phyloP scores from a whole-genome alignment of 2,329 filamentous ascomycete species.

The Arthrobotrys sphaeroides region DNA sequence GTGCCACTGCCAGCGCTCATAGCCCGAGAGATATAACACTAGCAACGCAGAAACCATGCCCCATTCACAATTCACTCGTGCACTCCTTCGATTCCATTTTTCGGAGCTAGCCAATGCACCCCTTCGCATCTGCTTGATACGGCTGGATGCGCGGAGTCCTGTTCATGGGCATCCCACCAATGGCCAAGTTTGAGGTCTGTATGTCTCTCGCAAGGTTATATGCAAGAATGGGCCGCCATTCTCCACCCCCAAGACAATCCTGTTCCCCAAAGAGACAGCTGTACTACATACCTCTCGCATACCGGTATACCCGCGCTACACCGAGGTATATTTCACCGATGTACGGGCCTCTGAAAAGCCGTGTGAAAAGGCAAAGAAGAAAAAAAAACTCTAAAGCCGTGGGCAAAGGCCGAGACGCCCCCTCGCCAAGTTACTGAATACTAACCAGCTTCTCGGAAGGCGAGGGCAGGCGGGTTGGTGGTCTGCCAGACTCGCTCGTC shows the following conservation, averaged over 20 bases:
- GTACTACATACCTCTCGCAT: slow-evolving; percentile 26
- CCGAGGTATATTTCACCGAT: slow-evolving; percentile 41
- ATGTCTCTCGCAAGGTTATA: slow-evolving; percentile 30
- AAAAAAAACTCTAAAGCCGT: slow-evolving; percentile 22
- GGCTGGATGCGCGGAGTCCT: slow-evolving; percentile 17
- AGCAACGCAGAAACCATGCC: slow-evolving; percentile 16
- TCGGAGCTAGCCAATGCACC: neutral
- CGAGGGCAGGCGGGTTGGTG: slow-evolving; percentile 14
- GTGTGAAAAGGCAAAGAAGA: slow-evolving; percentile 1
- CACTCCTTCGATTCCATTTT: too few relatives aligned
- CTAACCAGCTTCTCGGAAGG: slow-evolving; percentile 26
- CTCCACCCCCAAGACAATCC: slow-evolving; percentile 19
- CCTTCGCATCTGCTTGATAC: neutral
- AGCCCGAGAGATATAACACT: slow-evolving; percentile 23
- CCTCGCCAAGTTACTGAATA: slow-evolving; percentile 37
- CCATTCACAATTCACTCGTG: too few relatives aligned
- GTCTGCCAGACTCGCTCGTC: slow-evolving; percentile 8
- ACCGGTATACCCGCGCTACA: too few relatives aligned
- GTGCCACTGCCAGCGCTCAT: neutral
- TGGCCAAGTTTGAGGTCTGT: slow-evolving; percentile 23
- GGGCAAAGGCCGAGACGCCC: slow-evolving; percentile 12
- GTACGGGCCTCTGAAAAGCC: neutral
- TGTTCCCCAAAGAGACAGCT: slow-evolving; percentile 18
- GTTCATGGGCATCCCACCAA: slow-evolving; percentile 7
- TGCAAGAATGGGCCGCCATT: slow-evolving; percentile 27